These are phyloP conservation scores for Tephrocybe rancida DNA, from an alignment of 768 basidiomycete genomes.

Conservation along the genomic window DNA sequence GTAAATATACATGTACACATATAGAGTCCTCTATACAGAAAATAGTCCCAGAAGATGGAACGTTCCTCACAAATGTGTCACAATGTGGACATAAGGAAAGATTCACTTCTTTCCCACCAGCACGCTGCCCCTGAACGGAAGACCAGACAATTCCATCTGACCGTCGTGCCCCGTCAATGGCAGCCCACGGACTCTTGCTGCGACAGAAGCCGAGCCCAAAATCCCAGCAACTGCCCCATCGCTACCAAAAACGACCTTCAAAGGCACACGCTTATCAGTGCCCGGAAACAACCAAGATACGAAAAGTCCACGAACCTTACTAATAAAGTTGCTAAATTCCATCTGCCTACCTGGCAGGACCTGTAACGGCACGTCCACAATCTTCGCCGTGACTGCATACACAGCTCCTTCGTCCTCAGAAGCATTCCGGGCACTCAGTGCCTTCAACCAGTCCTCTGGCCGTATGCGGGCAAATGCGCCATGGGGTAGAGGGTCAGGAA, in stretches of 20 bases:
- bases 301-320: slow-evolving; percentile 54
- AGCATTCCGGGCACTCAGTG: slow-evolving; percentile 41
- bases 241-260: slow-evolving; percentile 67
- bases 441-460: slow-evolving; percentile 68
- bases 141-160: slow-evolving; percentile 59
- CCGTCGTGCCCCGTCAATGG: slow-evolving; percentile 42
- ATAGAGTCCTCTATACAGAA: not conserved
- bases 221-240: slow-evolving; percentile 73
- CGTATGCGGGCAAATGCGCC: slow-evolving; percentile 76
- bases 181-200: slow-evolving; percentile 60
- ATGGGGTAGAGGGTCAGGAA: slow-evolving; percentile 69
- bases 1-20: not conserved
- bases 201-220: slow-evolving; percentile 63
- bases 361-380: slow-evolving; percentile 74
- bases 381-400: slow-evolving; percentile 62
- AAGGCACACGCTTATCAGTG: slow-evolving; percentile 1
- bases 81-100: not conserved
- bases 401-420: slow-evolving; percentile 51
- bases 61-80: not conserved
- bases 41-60: not conserved
- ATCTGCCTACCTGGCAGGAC: slow-evolving; percentile 79
- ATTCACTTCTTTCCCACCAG: slow-evolving; percentile 58
- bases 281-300: slow-evolving; percentile 2
- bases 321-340: slow-evolving; percentile 75
- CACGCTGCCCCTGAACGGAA: slow-evolving; percentile 72